Base-by-base conservation (phyloP, 2,329 filamentous ascomycete species). In the Phyllosticta citribraziliensis region DNA sequence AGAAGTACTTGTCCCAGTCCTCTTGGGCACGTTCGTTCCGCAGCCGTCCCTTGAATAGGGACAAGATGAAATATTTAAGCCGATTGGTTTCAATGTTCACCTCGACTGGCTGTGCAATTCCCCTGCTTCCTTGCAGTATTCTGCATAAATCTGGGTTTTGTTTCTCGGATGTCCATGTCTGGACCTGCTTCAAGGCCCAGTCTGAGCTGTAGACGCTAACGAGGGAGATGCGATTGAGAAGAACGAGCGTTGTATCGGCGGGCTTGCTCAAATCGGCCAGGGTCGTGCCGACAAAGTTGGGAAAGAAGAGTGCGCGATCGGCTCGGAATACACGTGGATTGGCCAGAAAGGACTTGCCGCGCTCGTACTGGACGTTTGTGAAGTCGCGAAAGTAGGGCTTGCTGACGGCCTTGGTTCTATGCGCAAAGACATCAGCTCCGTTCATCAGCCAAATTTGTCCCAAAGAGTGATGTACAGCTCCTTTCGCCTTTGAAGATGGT, bases 361-460 rank as follows among this genome's bases (percentile, higher is more conserved):
- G 85, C 76, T 81, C 76, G 66, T 94, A 87, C 66, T 75, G 73
- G 74, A 97, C 83, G 75, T 95, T 94, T 63, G 84, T 84, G 88
- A 91, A 97, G 80, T 99, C 93, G 73, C 91, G 88, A 78, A 96
- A 99, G 76, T 99, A 99, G 2, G 93, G 92, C 62, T 89, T 89
- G 20, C 87, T 80, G 70, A 95, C 87, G 72, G 91, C 85, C 66
- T 84, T 82, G 53, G 89, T 89, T 59, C 87, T 90, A 66, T 20
- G 50, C 20, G 14, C 51, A 12, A 27, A 22, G 10, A 24, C 12
- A n/a, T 24, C 19, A 24, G 25, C 52, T n/a, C 20, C 19, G 20
- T 9, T 19, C 17, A 14, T 27, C 3, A 24, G n/a, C 5, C 53
- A 54, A 25, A 9, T n/a, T 20, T 12, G 19, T n/a, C 14, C 40